Conservation (phyloP, 768 basidiomycete species). For the Phylloporus sp. region DNA sequence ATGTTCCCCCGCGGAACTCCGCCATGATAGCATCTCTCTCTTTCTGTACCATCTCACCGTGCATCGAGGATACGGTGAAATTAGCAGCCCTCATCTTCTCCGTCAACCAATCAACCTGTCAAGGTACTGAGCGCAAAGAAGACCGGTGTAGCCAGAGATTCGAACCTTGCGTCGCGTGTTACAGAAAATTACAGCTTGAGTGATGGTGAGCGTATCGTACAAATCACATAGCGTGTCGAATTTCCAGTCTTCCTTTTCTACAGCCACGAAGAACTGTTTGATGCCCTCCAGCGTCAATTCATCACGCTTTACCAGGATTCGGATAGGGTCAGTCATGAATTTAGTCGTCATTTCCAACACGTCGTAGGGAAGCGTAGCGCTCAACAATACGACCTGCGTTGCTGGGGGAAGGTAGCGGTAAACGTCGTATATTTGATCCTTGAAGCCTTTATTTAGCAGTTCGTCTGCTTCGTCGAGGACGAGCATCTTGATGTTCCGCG, state of each 20-base stretch:
- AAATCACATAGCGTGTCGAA: slow-evolving; percentile 96
- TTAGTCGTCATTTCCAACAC: slow-evolving; percentile 99
- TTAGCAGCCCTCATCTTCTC: slow-evolving; percentile 99
- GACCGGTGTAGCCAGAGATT: background rate
- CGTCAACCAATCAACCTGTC: slow-evolving; percentile 92
- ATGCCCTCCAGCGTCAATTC: slow-evolving; percentile 96
- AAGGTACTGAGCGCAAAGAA: slow-evolving; percentile 8
- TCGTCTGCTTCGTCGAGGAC: slow-evolving; percentile 95
- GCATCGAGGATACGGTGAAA: slow-evolving; percentile 95
- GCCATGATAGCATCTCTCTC: slow-evolving; percentile 96
- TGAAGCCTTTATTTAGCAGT: slow-evolving; percentile 95
- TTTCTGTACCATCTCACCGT: slow-evolving; percentile 94
- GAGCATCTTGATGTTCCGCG: slow-evolving; percentile 97
- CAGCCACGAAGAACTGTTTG: slow-evolving; percentile 96
- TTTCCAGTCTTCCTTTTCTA: slow-evolving; percentile 99
- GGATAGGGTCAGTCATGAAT: slow-evolving; percentile 98
- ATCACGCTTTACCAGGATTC: slow-evolving; percentile 98
- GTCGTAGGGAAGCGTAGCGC: slow-evolving; percentile 93
- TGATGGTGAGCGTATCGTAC: slow-evolving; percentile 97
- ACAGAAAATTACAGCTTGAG: slow-evolving; percentile 99
- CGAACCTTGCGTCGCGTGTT: slow-evolving; percentile 93
- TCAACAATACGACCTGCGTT: slow-evolving; percentile 94
- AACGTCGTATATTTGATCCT: slow-evolving; percentile 98
- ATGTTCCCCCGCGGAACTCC: slow-evolving; percentile 90
- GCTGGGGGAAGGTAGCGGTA: slow-evolving; percentile 96